Evolutionary conservation across 768 basidiomycete genomes (phyloP), one percentile per base, ranked within the genome.

Genomic region (Suillus subalutaceus): DNA sequence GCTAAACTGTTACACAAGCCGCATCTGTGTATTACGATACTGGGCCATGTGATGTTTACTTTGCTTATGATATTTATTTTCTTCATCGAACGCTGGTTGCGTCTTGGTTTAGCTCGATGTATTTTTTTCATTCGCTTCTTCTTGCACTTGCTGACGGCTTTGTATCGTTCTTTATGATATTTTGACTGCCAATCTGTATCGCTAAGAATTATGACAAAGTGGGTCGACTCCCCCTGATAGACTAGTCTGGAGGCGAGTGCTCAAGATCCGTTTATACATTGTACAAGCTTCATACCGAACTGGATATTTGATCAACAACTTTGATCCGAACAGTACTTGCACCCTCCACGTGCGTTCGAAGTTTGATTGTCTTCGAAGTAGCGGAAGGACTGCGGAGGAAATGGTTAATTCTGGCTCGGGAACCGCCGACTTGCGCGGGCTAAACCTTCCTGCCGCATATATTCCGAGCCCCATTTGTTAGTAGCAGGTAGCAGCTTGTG

Each of bases 241-340:
- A 56, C 55, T 35, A 56, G 32, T 56, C 55, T 56, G 18, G 37
- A 37, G 35, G 37, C 37, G 8, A 37, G 9, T 53, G 20, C 10
- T 56, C 55, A 16, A 52, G 15, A 26, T 52, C 26, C 26, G 26
- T 26, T 52, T 26, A 13, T 41, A 41, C 10, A 6, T 35, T 35
- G 35, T 35, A 35, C 53, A 55, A 52, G 23, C 50, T 8, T 30
- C 26, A 8, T 55, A 7, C 55, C 55, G 55, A 37, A 37, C 35
- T n/a, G 55, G 6, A n/a, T 7, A 56, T 56, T n/a, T 37, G n/a
- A 37, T 38, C 20, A 6, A 32, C 2, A 10, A 6, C 4, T 10
- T 56, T 35, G 55, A 35, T 56, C 55, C 35, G 32, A 56, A 56
- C 55, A n/a, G 20, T 56, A 26, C 26, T 26, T 26, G 55, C 55